Evolutionary conservation across 2,329 filamentous ascomycete species (phyloP).

Genomic region (Talaromyces sp.): DNA sequence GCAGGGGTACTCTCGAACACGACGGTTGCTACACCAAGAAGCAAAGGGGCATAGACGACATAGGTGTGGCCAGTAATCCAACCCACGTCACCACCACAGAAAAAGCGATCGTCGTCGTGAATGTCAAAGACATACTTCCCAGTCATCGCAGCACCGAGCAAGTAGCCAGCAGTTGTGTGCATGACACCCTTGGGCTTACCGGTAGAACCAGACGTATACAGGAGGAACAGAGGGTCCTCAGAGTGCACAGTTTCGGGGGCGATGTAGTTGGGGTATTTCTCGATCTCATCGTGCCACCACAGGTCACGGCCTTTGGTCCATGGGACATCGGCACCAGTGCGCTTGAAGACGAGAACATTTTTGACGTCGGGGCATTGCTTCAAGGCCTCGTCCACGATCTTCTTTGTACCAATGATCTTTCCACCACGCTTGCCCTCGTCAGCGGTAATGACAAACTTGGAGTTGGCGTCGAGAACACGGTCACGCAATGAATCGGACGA

Average conservation of each 20-base stretch:
- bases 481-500: constrained; percentile 93
- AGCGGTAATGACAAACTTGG: constrained; percentile 90
- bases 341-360: constrained; percentile 86
- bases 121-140: constrained; percentile 99
- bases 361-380: constrained; percentile 90
- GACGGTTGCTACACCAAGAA: constrained; percentile 88
- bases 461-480: constrained; percentile 83
- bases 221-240: constrained; percentile 92
- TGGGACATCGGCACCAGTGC: constrained; percentile 87
- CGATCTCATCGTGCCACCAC: constrained; percentile 99
- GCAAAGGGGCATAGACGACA: constrained; percentile 89
- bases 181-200: constrained; percentile 98
- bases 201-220: constrained; percentile 96
- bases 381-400: constrained; percentile 95
- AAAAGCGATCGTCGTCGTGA: constrained; percentile 87
- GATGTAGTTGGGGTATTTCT: constrained; percentile 93
- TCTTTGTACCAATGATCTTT: constrained; percentile 96
- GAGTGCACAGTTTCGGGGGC: constrained; percentile 83
- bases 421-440: constrained; percentile 98
- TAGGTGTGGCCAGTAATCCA: constrained; percentile 99
- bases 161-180: constrained; percentile 93
- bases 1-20: constrained; percentile 97
- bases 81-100: constrained; percentile 96
- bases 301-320: constrained; percentile 83
- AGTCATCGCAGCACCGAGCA: constrained; percentile 87